Base-by-base conservation (phyloP, 1,284 basidiomycete species). In the Cutaneotrichosporon dermatis region DNA sequence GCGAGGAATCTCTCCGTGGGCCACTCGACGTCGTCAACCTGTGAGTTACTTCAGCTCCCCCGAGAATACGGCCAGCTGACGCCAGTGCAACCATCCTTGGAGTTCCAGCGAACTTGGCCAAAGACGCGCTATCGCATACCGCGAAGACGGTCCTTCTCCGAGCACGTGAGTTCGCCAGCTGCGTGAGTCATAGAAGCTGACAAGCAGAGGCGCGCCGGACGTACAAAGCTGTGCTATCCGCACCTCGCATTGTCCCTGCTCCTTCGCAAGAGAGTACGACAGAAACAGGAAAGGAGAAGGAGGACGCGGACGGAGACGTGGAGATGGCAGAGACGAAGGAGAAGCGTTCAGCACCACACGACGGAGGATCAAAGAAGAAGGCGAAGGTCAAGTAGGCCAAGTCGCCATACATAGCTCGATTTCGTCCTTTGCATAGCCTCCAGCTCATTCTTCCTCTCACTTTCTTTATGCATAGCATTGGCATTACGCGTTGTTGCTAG, bases 61-160 rank as follows among this genome's bases (percentile, higher is more conserved):
- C 12, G 7, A 12, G 35, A 39, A 8, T 12, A 33, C 12, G 11
- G 37, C 37, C 2, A 46, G 44, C 54, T 50, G 33, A 46, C 51
- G 9, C 5, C 46, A 76, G 74, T 6, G 76, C 68, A 4, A 72
- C 73, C 6, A 66, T 76, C 44, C 63, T 79, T 46, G 77, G 77
- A 5, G 71, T 79, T 62, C 75, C 76, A 10, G 73, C 76, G n/a
- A 79, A 79, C 64, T 62, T 78, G 7, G 76, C 77, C 5, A 77
- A 74, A 59, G 75, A 78, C 45, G 68, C 76, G 8, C 59, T 79
- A 11, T 67, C 67, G 4, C 58, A 62, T 6, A 74, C 71, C 25
- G 70, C 74, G 4, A 73, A 72, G 54, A 62, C 60, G 51, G 73
- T 78, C 3, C 57, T 79, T n/a, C 68, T 78, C 10, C 67, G 71